Evolutionary conservation across 352 stramenopile genomes (phyloP), one percentile per base, ranked within the genome.

Genomic region (Phytophthora melonis): DNA sequence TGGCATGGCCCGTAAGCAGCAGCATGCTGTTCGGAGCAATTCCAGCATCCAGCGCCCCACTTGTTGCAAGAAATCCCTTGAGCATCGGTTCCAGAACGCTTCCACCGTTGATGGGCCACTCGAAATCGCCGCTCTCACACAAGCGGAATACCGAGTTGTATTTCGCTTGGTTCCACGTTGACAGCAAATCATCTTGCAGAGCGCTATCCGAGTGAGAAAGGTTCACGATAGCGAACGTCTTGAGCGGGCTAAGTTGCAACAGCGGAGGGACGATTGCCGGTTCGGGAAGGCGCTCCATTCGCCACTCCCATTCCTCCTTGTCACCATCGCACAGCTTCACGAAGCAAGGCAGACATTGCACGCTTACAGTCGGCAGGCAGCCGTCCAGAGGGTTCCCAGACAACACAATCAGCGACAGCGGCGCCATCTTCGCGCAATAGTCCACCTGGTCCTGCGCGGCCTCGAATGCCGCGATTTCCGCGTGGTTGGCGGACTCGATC

Each of bases 261-360:
- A 88, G 54, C 5, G 80, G 77, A 0, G 82, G 82, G 3, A 90
- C 72, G n/a, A 77, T 49, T 16, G 62, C 69, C 19, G 75, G 25
- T 32, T 77, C 72, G 10, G 84, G 75, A 21, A 86, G 54, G 13
- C 74, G 73, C 0, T 85, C 73, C 7, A 81, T 53, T 19, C 78
- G 73, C 88, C 88, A 95, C 23, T 90, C 81, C 84, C 86, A 93
- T 23, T 91, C 84, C 67, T 95, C 88, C 53, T 86, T 88, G 39
- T 91, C 83, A 6, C 77, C 78, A 16, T 86, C 81, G 16, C 77
- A 77, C 1, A 90, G 58, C 9, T 80, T 82, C 18, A 92, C 67
- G 45, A 89, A 91, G 58, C 82, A 90, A 9, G 85, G 87, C n/a
- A 95, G 66, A 25, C 70, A 73, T 27, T 93, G 84, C 19, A 95